These are phyloP conservation scores for Cercospora nicotianae DNA, from an alignment of 2,329 filamentous ascomycete genomes.

Conservation along the genomic window DNA sequence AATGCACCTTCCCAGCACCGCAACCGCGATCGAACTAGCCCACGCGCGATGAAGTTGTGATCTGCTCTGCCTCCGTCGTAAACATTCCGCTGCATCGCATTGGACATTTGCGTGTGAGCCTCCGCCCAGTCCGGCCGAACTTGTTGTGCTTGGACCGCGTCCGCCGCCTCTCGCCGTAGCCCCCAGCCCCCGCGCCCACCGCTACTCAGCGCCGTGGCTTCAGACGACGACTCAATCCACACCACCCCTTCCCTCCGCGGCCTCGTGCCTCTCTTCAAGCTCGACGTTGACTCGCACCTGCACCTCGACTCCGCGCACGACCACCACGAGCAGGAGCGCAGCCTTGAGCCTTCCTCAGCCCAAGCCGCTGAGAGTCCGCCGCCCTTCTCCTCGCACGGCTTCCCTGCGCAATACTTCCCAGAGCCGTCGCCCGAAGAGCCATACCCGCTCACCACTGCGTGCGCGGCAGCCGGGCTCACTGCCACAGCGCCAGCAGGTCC, in stretches of 20 bases:
- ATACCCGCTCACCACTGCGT: slow-evolving; percentile 40
- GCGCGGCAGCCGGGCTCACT: slow-evolving; percentile 44
- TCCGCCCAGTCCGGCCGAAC: neutral
- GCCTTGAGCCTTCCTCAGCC: slow-evolving; percentile 33
- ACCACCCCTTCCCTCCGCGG: slow-evolving; percentile 38
- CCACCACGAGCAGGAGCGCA: slow-evolving; percentile 22
- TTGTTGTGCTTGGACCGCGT: neutral
- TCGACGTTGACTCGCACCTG: slow-evolving; percentile 37
- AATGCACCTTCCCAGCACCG: neutral
- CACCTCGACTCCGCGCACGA: slow-evolving; percentile 25
- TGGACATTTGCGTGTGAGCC: neutral
- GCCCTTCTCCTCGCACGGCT: slow-evolving; percentile 65
- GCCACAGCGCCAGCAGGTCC: slow-evolving; percentile 49
- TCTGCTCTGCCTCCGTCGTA: neutral
- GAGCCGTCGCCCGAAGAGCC: slow-evolving; percentile 51
- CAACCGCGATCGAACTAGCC: slow-evolving; percentile 3
- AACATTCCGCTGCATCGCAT: slow-evolving; percentile 1
- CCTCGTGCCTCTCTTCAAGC: slow-evolving; percentile 29
- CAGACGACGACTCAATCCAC: slow-evolving; percentile 37
- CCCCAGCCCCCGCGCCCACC: slow-evolving; percentile 22
- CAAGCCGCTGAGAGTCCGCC: slow-evolving; percentile 56
- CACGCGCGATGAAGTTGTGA: slow-evolving; percentile 4
- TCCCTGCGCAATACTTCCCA: slow-evolving; percentile 60
- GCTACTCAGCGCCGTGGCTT: slow-evolving; percentile 31
- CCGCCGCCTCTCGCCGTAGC: neutral